Base-by-base conservation (phyloP, 1,139 yeast species). In the Debaryomyces udenii region DNA sequence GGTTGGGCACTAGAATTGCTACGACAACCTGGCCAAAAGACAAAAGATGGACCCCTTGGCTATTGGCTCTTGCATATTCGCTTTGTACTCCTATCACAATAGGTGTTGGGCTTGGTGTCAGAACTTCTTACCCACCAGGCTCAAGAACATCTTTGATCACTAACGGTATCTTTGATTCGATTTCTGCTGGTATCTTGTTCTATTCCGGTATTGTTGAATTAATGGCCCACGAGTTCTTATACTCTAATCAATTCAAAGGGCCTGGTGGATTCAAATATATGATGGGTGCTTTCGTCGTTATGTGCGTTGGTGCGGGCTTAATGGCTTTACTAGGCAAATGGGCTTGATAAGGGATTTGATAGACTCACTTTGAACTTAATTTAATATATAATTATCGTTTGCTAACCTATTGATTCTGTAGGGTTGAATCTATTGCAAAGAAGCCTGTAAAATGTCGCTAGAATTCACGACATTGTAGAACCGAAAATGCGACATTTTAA, bases 261-360 rank as follows among this genome's bases (percentile, higher is more conserved):
- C 51, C 49, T 11, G 40, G 44, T 3, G 54, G 55, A 6, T 47
- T 52, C 39, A 31, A 35, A n/a, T 50, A 49, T 13, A 51, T 59
- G 49, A 32, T 62, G 26, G 23, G 44, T 9, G 72, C 66, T 2
- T 63, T 50, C 44, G 37, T 57, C n/a, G 52, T 51, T 37, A 48
- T 68, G 57, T 52, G 62, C 40, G 43, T 62, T 41, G 74, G 74
- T 22, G 64, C 69, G 6, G 68, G 68, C 30, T 55, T 62, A 41
- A 70, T 70, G 75, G 72, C 74, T n/a, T 50, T 70, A 41, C 55
- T 70, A 43, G 76, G 74, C 27, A 63, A 58, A 45, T 70, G 76
- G 76, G 74, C 74, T 20, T 70, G 48, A 42, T 18, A n/a, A n/a
- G n/a, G n/a, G n/a, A n/a, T n/a, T n/a, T n/a, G 22, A 20, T 20